These are phyloP conservation scores for Aspergillus aculeatus DNA, from an alignment of 2,329 filamentous ascomycete species.

Conservation along the genomic window DNA sequence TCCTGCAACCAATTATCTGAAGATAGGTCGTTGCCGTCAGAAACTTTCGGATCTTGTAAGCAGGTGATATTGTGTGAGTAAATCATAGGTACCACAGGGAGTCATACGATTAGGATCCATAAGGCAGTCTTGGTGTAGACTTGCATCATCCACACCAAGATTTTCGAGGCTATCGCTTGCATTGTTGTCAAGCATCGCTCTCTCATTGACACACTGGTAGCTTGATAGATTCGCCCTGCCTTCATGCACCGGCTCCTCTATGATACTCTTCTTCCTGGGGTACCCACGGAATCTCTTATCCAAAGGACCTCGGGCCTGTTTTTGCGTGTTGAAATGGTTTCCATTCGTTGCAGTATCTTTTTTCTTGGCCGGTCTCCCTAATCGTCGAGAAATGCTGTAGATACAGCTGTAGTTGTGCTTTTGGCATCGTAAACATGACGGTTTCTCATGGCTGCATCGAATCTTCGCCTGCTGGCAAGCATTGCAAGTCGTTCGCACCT, in stretches of 20 bases:
- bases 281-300: conserved; percentile 11
- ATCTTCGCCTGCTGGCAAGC: conserved; percentile 42
- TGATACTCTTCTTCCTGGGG: conserved; percentile 14
- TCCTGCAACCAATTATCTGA: conserved; percentile 32
- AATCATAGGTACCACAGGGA: not conserved
- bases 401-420: conserved; percentile 36
- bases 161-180: conserved; percentile 10
- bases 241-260: conserved; percentile 6
- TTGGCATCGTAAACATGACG: conserved; percentile 35
- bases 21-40: conserved; percentile 23
- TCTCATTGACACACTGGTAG: not conserved
- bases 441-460: conserved; percentile 38
- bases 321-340: not conserved
- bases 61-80: not conserved
- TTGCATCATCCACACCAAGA: conserved; percentile 8
- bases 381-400: conserved; percentile 36
- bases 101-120: not conserved
- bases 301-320: not conserved
- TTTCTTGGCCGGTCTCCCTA: conserved; percentile 37
- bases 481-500: conserved; percentile 39
- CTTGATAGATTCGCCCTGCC: not conserved
- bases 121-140: conserved; percentile 6
- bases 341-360: conserved; percentile 15
- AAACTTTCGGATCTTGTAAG: conserved; percentile 6
- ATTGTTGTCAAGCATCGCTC: conserved; percentile 4